Percentiles rank a stretch among this genome's conserved stretches.
These are phyloP conservation scores for Pseudozyma thailandica DNA, from an alignment of 1,284 basidiomycete genomes.

Conservation along the genomic window DNA sequence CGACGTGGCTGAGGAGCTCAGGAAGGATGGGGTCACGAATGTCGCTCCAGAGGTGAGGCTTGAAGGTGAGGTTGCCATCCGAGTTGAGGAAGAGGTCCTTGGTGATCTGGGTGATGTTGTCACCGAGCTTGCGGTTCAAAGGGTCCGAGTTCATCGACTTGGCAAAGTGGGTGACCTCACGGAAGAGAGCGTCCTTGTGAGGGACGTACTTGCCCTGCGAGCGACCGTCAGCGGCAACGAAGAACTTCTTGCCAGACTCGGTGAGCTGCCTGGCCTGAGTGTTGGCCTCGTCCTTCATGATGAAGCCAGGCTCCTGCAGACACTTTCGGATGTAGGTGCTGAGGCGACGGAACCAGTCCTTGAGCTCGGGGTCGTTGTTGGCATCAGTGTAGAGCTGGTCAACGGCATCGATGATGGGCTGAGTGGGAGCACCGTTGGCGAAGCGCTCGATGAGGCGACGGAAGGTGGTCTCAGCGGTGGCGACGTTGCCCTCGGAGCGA, in stretches of 20 bases:
- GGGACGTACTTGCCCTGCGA: constrained; percentile 78
- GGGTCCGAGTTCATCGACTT: constrained; percentile 85
- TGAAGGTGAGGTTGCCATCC: constrained; percentile 77
- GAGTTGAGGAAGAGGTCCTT: constrained; percentile 79
- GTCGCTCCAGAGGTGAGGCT: constrained; percentile 84
- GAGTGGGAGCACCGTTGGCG: constrained; percentile 76
- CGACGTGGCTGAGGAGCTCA: constrained; percentile 75
- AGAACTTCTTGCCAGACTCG: constrained; percentile 62
- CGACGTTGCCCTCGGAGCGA: constrained; percentile 72
- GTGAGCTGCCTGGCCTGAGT: constrained; percentile 70
- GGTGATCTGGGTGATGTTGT: constrained; percentile 83
- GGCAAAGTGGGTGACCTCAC: constrained; percentile 80
- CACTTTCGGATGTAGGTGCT: constrained; percentile 72
- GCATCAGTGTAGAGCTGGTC: constrained; percentile 81
- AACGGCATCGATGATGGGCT: constrained; percentile 78
- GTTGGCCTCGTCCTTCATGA: constrained; percentile 79
- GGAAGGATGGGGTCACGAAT: constrained; percentile 85
- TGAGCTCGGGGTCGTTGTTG: constrained; percentile 79
- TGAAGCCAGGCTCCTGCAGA: constrained; percentile 86
- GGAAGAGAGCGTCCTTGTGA: constrained; percentile 85
- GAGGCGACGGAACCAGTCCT: constrained; percentile 78
- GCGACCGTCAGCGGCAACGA: constrained; percentile 68
- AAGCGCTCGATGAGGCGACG: constrained; percentile 84
- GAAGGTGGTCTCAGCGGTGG: constrained; percentile 60
- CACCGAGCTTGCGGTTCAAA: constrained; percentile 80